Evolutionary conservation across 1,284 basidiomycete genomes (phyloP).

Genomic region (Cutaneotrichosporon mucoides): DNA sequence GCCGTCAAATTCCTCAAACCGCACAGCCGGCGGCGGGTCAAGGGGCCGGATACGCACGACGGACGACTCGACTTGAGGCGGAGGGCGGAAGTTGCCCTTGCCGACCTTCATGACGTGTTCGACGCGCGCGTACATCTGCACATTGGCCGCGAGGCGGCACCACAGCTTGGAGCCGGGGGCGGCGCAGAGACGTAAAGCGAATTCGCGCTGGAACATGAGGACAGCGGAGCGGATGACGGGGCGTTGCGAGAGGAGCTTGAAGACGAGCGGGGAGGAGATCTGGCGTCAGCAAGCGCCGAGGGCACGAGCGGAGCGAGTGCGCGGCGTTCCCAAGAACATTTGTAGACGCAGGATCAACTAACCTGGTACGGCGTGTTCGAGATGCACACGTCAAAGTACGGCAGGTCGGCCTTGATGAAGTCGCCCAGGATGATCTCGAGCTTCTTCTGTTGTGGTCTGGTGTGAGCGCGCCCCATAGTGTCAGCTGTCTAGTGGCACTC

Average conservation of each 20-base stretch:
- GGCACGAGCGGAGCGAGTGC: no score
- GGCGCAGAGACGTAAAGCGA: slow-evolving; percentile 88
- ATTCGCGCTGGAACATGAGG: slow-evolving; percentile 99
- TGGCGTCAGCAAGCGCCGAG: slow-evolving; percentile 18
- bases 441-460: slow-evolving; percentile 88
- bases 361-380: slow-evolving; percentile 97
- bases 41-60: slow-evolving; percentile 88
- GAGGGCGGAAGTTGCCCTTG: slow-evolving; percentile 93
- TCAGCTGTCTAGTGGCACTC: no score
- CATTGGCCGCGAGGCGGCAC: slow-evolving; percentile 94
- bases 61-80: slow-evolving; percentile 88
- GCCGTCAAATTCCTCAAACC: slow-evolving; percentile 97
- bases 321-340: no score
- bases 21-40: slow-evolving; percentile 91
- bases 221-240: slow-evolving; percentile 91
- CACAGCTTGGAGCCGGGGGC: slow-evolving; percentile 79
- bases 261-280: slow-evolving; percentile 96
- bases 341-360: slow-evolving; percentile 8
- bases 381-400: slow-evolving; percentile 98
- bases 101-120: slow-evolving; percentile 96
- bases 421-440: slow-evolving; percentile 93
- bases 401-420: slow-evolving; percentile 93
- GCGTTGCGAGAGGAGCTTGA: slow-evolving; percentile 92
- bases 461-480: neutral
- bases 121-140: slow-evolving; percentile 91